Conservation (phyloP, 495 filamentous ascomycete genomes). For the Hypoxylon lienhwacheense region DNA sequence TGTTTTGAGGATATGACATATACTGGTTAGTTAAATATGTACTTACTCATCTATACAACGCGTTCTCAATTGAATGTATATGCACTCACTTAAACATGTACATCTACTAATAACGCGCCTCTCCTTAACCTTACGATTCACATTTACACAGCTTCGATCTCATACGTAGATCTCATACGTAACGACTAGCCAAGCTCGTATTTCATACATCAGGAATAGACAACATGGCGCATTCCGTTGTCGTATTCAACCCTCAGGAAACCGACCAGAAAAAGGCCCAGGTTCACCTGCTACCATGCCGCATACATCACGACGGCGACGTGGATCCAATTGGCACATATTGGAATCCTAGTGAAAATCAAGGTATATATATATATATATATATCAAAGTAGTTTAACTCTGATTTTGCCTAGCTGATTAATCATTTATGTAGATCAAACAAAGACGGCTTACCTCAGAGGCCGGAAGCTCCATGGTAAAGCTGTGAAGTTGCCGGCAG, state of each 20-base stretch:
- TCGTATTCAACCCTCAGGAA: conserved; percentile 23
- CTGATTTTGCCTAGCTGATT: neutral
- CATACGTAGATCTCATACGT: neutral
- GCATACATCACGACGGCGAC: conserved; percentile 76
- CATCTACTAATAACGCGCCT: too few species aligned
- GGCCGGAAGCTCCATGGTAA: conserved; percentile 79
- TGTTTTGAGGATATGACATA: too few species aligned
- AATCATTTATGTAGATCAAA: conserved; percentile 42
- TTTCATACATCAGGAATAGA: neutral
- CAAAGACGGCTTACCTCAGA: conserved; percentile 70
- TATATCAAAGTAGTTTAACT: neutral
- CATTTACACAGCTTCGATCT: neutral
- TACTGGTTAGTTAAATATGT: too few species aligned
- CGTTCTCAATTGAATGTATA: too few species aligned
- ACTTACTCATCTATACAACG: too few species aligned
- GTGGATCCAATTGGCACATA: conserved; percentile 66
- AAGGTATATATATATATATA: conserved; percentile 27
- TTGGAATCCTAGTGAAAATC: conserved; percentile 62
- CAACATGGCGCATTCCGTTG: conserved; percentile 22
- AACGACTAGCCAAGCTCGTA: neutral
- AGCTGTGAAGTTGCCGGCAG: conserved; percentile 66
- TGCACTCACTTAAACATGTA: too few species aligned
- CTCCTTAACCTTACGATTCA: conserved; percentile 15
- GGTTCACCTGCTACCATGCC: conserved; percentile 83
- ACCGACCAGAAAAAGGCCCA: conserved; percentile 50